Conservation (phyloP, 2,329 filamentous ascomycete genomes). For the Calonectria fujianensis region DNA sequence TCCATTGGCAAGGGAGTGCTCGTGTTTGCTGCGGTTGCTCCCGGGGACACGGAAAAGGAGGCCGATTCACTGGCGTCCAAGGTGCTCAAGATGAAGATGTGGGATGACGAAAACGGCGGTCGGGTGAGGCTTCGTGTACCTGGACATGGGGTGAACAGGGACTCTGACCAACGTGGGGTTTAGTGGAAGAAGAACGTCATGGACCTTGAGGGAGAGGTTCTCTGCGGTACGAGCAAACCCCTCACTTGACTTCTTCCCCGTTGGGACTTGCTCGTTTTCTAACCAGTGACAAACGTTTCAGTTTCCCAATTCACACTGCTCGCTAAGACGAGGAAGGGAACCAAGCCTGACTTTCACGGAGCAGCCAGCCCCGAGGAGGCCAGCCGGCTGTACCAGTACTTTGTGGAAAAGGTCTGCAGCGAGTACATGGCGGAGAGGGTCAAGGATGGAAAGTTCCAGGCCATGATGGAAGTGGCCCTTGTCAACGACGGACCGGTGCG, state of each 20-base stretch:
- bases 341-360: conserved; percentile 95
- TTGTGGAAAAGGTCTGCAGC: conserved; percentile 84
- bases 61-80: conserved; percentile 89
- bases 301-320: conserved; percentile 98
- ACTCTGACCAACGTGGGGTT: conserved; percentile 34
- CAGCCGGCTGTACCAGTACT: conserved; percentile 87
- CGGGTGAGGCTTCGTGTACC: conserved; percentile 68
- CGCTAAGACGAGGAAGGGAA: conserved; percentile 95
- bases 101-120: conserved; percentile 86
- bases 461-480: conserved; percentile 98
- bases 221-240: conserved; percentile 81
- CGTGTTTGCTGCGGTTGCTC: conserved; percentile 93
- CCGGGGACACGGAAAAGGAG: conserved; percentile 92
- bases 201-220: conserved; percentile 91
- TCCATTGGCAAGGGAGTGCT: conserved; percentile 93
- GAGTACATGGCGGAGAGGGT: conserved; percentile 84
- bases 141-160: conserved; percentile 31
- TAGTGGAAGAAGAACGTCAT: conserved; percentile 94
- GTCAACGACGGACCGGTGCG: conserved; percentile 87
- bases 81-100: conserved; percentile 91
- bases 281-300: conserved; percentile 59
- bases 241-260: background rate
- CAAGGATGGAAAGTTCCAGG: conserved; percentile 97
- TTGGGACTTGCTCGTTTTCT: background rate
- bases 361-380: conserved; percentile 88